Base-by-base conservation (phyloP, 768 basidiomycete genomes). In the Phylloporus sp. region DNA sequence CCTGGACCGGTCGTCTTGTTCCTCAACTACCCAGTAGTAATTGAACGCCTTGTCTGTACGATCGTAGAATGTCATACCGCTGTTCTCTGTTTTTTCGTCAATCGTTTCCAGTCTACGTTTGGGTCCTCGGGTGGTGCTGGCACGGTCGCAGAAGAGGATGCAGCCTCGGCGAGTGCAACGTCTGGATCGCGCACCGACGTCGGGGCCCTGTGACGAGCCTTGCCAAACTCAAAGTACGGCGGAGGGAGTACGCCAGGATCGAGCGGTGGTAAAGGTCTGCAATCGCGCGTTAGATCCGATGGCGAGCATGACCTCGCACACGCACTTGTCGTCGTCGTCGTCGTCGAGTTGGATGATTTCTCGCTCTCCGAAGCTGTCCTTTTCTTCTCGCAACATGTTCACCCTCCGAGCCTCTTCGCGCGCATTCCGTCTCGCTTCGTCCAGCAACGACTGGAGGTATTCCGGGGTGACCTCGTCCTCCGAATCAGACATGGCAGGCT, bases 1-100 rank as follows among this genome's bases (percentile, higher is more conserved):
- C 78, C 76, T 36, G 81, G 75, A 0, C 91, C 90, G 5, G 90
- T 78, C 1, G 89, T 92, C 56, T 77, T 75, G 23, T 75, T 77
- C 61, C 77, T 82, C 36, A 84, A 60, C 90, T 93, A 38, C 9
- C 14, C 10, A n/a, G 11, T 17, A 32, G 20, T 6, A 17, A 17
- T 40, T 38, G 27, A 32, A 38, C 17, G 20, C 8, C 11, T 22
- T 24, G 15, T 35, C 24, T 9, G 35, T 32, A 6, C 22, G 34
- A 21, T 15, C 14, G 39, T 35, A 17, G 43, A 40, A 44, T 26
- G 7, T n/a, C 75, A 36, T 55, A 89, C 88, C 53, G 79, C 82
- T 66, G 83, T 88, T 65, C 72, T 76, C 63, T 88, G 73, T 54
- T 75, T 84, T 61, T 80, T 89, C 13, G 84, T 90, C 35, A 89